Conservation (phyloP, 192 early-diverging fungal species). For the Piromyces finnis region DNA sequence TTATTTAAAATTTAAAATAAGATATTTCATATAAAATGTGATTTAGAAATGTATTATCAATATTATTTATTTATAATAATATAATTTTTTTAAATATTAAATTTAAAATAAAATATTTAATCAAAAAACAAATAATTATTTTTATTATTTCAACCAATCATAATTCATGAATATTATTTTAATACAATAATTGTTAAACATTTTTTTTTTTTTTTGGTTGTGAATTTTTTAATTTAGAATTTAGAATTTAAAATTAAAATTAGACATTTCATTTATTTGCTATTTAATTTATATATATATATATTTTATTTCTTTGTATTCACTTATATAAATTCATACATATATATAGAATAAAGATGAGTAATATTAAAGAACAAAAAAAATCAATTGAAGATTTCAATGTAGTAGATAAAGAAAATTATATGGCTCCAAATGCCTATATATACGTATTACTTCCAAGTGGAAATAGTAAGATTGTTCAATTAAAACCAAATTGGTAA, state of each 20-base stretch:
- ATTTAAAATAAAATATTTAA: not conserved
- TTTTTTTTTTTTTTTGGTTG: not conserved
- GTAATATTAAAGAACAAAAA: not conserved
- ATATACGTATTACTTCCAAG: conserved; percentile 28
- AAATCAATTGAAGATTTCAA: not conserved
- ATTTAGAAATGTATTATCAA: no score
- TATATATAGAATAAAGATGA: not conserved
- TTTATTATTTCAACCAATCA: not conserved
- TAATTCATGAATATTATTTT: not conserved
- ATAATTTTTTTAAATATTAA: not conserved
- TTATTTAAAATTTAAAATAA: no score
- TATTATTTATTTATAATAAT: not conserved
- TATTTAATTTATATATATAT: no score
- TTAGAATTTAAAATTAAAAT: no score
- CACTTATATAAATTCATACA: no score
- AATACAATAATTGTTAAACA: not conserved
- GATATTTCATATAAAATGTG: no score
- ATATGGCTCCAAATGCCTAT: not conserved
- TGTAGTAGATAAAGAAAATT: not conserved
- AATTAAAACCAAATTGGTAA: conserved; percentile 37
- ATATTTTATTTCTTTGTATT: no score
- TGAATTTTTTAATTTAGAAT: no score
- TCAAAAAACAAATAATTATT: not conserved
- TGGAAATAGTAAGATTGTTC: conserved; percentile 61
- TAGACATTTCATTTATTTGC: no score